These are phyloP conservation scores for Mycena indigotica DNA, from an alignment of 768 basidiomycete genomes.

Conservation along the genomic window DNA sequence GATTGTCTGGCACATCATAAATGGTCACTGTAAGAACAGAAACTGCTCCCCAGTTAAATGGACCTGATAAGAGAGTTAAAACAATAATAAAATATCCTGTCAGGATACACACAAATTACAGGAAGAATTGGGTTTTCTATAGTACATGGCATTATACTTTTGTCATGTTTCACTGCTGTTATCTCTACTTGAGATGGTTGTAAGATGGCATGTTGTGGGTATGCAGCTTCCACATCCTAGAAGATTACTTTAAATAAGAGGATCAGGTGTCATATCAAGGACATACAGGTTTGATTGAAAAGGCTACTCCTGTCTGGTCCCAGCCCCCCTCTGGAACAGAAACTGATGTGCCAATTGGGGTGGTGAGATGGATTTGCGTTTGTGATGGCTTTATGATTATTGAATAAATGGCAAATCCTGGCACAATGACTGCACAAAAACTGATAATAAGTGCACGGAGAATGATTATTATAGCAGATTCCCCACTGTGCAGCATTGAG, in stretches of 20 bases:
- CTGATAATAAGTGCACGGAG: neutral
- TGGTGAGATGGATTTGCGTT: neutral
- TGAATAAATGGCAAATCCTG: neutral
- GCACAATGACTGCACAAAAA: neutral
- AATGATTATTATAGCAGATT: neutral
- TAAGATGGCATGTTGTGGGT: neutral
- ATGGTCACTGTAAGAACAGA: neutral
- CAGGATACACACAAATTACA: neutral
- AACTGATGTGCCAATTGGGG: neutral
- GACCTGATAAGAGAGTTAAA: neutral
- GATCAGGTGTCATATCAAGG: too few species aligned
- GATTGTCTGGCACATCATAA: neutral
- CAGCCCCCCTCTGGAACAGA: neutral
- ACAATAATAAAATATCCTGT: neutral
- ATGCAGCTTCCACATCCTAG: too few species aligned
- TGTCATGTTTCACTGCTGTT: too few species aligned
- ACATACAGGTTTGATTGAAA: neutral
- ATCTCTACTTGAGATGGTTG: neutral
- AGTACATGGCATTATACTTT: neutral
- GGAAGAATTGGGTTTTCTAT: neutral
- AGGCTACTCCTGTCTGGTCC: neutral
- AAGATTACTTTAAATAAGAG: too few species aligned
- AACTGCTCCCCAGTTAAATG: neutral
- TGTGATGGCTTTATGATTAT: neutral
- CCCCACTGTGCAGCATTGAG: neutral